phyloP scores from a whole-genome alignment of 2,329 filamentous ascomycete species.

The Acrocalymma vagum region DNA sequence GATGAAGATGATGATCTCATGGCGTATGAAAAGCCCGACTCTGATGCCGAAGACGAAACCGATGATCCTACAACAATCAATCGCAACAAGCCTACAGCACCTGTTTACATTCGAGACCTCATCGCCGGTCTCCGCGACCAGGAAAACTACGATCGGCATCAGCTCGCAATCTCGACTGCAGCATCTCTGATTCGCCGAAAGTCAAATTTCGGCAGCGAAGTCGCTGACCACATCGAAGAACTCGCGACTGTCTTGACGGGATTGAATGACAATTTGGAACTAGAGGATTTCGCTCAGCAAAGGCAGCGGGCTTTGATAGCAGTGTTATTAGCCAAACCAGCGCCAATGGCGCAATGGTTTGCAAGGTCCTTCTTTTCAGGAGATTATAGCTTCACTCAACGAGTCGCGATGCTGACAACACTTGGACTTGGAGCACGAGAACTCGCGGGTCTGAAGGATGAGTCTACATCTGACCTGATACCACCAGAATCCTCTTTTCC shows the following conservation, averaged over 20 bases:
- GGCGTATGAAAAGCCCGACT: conserved; percentile 85
- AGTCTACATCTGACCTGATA: conserved; percentile 57
- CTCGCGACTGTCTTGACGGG: conserved; percentile 79
- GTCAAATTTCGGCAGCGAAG: conserved; percentile 85
- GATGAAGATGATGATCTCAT: conserved; percentile 70
- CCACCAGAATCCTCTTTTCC: conserved; percentile 68
- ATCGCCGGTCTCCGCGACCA: conserved; percentile 80
- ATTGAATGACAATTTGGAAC: conserved; percentile 84
- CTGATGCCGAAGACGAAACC: conserved; percentile 89
- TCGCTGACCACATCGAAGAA: conserved; percentile 83
- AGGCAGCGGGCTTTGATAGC: conserved; percentile 84
- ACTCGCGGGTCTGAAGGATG: conserved; percentile 76
- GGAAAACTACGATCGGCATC: conserved; percentile 85
- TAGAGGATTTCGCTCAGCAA: conserved; percentile 75
- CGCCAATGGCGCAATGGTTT: conserved; percentile 83
- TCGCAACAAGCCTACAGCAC: conserved; percentile 81
- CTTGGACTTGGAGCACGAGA: conserved; percentile 85
- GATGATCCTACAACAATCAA: conserved; percentile 90
- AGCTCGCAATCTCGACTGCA: conserved; percentile 79
- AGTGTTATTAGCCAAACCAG: conserved; percentile 77
- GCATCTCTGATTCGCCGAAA: conserved; percentile 87
- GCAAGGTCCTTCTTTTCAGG: conserved; percentile 87
- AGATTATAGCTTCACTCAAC: conserved; percentile 87
- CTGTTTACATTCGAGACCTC: conserved; percentile 90
- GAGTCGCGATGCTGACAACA: conserved; percentile 81